Base-by-base conservation (phyloP, 768 basidiomycete species). In the Suillus ampliporus region DNA sequence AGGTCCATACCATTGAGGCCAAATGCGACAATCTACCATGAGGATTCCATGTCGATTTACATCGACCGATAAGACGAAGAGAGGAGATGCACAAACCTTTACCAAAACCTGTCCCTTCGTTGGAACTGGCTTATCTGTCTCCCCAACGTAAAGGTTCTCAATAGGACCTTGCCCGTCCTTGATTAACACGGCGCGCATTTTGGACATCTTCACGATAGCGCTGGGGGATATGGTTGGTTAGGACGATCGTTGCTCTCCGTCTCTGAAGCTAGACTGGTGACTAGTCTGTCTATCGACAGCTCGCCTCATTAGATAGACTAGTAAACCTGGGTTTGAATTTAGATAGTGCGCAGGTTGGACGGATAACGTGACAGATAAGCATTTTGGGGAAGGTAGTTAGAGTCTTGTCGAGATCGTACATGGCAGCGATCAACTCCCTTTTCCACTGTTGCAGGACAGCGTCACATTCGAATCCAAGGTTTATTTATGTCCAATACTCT, bases 1-100 rank as follows among this genome's bases (percentile, higher is more conserved):
- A 94, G 81, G 70, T 96, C 94, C 93, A 93, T 89, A 35, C 95
- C 84, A 76, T 96, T 96, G 63, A 96, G 76, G n/a, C 93, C 92
- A 72, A 96, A 95, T 1, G 89, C 89, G 73, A 86, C 86, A 70
- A 92, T 82, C 90, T 93, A 65, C 17, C 31, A 60, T 0, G 37
- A 19, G 35, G 9, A 19, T 15, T 21, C 23, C 37, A 56, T 13
- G 17, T 5, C 53, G 51, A 47, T 34, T 31, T 54, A 15, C 21
- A 40, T 57, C 5, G 50, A 46, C 34, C 51, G 4, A 48, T 51
- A 31, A 57, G 50, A 51, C 37, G 48, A n/a, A 31, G 50, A 43
- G 28, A 62, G 35, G n/a, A n/a, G n/a, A n/a, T n/a, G 54, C 23
- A 60, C 80, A 50, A 65, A 87, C 94, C 84, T 94, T 90, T 58